Evolutionary conservation across 768 basidiomycete genomes (phyloP).

Genomic region (Tricholoma flavovirens): DNA sequence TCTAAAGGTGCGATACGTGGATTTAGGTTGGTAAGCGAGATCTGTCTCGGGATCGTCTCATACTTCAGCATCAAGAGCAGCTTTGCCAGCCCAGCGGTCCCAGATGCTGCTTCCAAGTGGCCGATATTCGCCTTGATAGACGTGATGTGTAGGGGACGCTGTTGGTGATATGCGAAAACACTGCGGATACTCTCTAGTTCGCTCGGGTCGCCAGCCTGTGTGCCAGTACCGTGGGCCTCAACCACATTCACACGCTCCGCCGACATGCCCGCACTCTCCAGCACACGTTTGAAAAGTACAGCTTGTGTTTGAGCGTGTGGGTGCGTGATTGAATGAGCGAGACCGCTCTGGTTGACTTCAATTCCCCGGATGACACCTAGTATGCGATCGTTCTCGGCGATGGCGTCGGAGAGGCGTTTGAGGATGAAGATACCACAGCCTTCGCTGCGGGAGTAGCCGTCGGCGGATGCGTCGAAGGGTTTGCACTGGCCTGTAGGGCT

Average conservation of each 20-base stretch:
- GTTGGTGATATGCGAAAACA: slow-evolving; percentile 42
- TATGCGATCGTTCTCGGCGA: slow-evolving; percentile 61
- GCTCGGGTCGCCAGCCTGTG: slow-evolving; percentile 62
- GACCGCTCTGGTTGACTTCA: slow-evolving; percentile 69
- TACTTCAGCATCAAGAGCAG: slow-evolving; percentile 63
- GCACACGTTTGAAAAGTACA: slow-evolving; percentile 44
- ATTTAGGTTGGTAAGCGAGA: slow-evolving; percentile 53
- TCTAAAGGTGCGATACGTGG: slow-evolving; percentile 46
- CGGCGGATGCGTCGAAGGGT: slow-evolving; percentile 64
- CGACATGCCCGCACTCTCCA: slow-evolving; percentile 39
- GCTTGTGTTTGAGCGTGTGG: slow-evolving; percentile 62
- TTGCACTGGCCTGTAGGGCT: slow-evolving; percentile 64
- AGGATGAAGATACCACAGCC: slow-evolving; percentile 68
- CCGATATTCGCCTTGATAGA: slow-evolving; percentile 73
- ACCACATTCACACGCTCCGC: slow-evolving; percentile 50
- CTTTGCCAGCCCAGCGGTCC: slow-evolving; percentile 66
- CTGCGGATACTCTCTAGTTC: slow-evolving; percentile 60
- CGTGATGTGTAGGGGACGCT: slow-evolving; percentile 57
- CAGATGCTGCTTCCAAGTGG: slow-evolving; percentile 72
- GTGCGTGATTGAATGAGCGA: slow-evolving; percentile 64
- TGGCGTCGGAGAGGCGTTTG: slow-evolving; percentile 63
- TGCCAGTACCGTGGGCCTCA: slow-evolving; percentile 74
- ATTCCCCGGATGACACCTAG: slow-evolving; percentile 62
- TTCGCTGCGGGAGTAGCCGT: slow-evolving; percentile 69
- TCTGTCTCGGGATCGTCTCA: slow-evolving; percentile 50